Evolutionary conservation across 257 asterid genomes (phyloP).

Genomic region (Echites panduratus): DNA sequence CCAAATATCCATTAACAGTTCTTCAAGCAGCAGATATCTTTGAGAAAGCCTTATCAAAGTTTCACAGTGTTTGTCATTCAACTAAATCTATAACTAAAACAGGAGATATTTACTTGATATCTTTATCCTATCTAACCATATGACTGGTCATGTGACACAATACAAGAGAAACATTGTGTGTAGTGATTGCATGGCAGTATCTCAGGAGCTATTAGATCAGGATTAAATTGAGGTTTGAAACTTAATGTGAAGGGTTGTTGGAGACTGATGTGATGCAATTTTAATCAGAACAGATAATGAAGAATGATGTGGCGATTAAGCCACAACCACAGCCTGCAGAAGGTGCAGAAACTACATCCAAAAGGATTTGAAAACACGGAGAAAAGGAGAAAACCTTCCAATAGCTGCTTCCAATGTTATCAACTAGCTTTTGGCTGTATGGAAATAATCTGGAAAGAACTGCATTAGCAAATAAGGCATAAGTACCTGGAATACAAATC

Average conservation of each 20-base stretch:
- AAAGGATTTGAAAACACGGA: background rate
- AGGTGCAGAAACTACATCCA: background rate
- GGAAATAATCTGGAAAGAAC: background rate
- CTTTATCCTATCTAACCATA: background rate
- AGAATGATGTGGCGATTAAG: background rate
- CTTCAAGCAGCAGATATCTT: background rate
- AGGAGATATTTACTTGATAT: background rate
- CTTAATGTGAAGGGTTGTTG: background rate
- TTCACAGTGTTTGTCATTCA: background rate
- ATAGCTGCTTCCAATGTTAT: background rate
- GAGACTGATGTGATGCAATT: background rate
- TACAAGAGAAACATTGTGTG: background rate
- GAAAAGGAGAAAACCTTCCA: background rate
- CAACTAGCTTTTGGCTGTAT: background rate
- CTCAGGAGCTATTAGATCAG: background rate
- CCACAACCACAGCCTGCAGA: background rate
- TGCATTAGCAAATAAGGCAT: background rate
- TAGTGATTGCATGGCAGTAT: background rate
- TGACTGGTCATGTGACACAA: background rate
- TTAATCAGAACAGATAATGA: background rate
- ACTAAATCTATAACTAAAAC: background rate
- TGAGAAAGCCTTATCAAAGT: background rate
- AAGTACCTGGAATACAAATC: constrained; percentile 61
- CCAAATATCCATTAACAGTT: background rate
- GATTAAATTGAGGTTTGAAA: background rate